Conservation (phyloP, 164 flowering plant species). For the Vitis rupestris region DNA sequence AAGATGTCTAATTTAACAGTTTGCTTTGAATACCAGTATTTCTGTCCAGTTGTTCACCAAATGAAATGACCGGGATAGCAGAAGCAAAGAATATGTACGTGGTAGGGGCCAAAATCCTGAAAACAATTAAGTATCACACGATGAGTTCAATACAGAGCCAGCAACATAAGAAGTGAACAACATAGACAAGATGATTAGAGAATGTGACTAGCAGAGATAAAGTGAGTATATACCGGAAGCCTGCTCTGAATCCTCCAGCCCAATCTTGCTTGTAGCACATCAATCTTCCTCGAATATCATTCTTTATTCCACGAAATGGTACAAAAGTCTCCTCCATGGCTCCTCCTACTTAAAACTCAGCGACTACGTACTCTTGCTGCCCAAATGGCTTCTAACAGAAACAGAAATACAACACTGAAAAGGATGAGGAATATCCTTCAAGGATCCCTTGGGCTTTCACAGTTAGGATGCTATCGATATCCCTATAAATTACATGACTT, state of each 20-base stretch:
- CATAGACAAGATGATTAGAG: slow-evolving; percentile 7
- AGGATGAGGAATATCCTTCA: background rate
- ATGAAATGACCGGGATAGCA: slow-evolving; percentile 94
- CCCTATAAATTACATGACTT: slow-evolving; percentile 19
- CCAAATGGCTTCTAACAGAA: background rate
- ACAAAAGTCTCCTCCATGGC: slow-evolving; percentile 94
- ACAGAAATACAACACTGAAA: too few species aligned
- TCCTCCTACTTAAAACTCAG: background rate
- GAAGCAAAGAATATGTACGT: slow-evolving; percentile 95
- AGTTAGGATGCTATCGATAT: background rate
- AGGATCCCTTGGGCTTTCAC: background rate
- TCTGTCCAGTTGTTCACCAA: slow-evolving; percentile 93
- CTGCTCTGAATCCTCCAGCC: slow-evolving; percentile 90
- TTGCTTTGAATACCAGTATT: slow-evolving; percentile 53
- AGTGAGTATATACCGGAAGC: slow-evolving; percentile 61
- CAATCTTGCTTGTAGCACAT: slow-evolving; percentile 98
- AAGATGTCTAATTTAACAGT: too few species aligned
- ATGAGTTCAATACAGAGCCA: background rate
- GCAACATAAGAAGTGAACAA: slow-evolving; percentile 4
- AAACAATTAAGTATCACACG: slow-evolving; percentile 8
- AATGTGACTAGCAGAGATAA: background rate
- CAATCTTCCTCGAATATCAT: slow-evolving; percentile 79
- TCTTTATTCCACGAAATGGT: slow-evolving; percentile 91
- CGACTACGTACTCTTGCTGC: slow-evolving; percentile 7
- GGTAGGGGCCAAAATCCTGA: slow-evolving; percentile 96